These are phyloP conservation scores for Agrocybe pediades DNA, from an alignment of 768 basidiomycete genomes.

Conservation along the genomic window DNA sequence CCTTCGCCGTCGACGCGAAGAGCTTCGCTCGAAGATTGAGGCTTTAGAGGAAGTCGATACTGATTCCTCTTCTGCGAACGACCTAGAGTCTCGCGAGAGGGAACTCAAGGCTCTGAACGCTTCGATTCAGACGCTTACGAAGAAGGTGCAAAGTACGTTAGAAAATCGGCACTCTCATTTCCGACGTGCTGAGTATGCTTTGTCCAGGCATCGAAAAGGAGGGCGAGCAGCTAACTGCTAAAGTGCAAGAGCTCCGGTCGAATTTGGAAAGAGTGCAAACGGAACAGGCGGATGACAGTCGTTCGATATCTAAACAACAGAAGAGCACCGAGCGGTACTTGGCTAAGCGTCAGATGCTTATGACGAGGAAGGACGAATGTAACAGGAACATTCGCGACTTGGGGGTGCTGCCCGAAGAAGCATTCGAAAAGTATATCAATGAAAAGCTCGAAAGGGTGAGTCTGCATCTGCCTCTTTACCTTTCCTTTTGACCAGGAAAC, in stretches of 20 bases:
- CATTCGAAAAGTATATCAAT: conserved; percentile 91
- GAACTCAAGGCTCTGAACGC: conserved; percentile 70
- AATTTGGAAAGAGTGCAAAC: conserved; percentile 75
- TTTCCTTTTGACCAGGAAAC: not conserved
- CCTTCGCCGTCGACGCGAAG: conserved; percentile 77
- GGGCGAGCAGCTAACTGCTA: conserved; percentile 57
- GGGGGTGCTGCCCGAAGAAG: conserved; percentile 95
- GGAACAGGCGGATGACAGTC: conserved; percentile 85
- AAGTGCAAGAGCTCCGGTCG: conserved; percentile 66
- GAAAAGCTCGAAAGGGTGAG: conserved; percentile 87
- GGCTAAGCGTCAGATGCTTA: conserved; percentile 86
- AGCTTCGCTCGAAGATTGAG: conserved; percentile 77
- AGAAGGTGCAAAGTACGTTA: conserved; percentile 62
- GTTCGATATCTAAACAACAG: conserved; percentile 87
- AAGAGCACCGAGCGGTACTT: conserved; percentile 96
- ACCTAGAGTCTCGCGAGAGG: conserved; percentile 65
- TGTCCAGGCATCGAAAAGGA: conserved; percentile 70
- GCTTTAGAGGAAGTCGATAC: conserved; percentile 65
- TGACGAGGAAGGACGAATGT: conserved; percentile 87
- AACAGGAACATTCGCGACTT: conserved; percentile 95
- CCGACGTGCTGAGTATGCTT: too few relatives aligned
- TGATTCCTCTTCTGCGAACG: conserved; percentile 58
- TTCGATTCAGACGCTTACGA: conserved; percentile 65
- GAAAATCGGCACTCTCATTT: too few relatives aligned
- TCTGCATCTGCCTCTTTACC: conserved; percentile 5